These are phyloP conservation scores for Odonthalia washingtoniensis DNA, from an alignment of 31 red algal genomes.

Conservation along the genomic window DNA sequence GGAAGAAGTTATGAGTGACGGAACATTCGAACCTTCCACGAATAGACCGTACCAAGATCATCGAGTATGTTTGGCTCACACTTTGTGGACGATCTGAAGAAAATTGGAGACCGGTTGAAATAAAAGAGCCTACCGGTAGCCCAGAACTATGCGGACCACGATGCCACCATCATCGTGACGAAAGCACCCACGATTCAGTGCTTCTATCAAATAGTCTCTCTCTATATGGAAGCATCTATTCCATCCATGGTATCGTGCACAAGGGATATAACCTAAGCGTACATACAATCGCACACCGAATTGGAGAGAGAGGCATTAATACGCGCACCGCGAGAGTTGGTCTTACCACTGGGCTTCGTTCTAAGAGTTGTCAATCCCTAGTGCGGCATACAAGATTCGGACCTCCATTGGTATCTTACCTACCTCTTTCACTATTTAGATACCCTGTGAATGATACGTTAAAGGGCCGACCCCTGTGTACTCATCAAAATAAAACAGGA, in stretches of 20 bases:
- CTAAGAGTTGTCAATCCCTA: constrained; percentile 10
- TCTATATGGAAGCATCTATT: neutral
- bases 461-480: neutral
- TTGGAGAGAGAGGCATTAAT: neutral
- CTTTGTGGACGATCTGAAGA: neutral
- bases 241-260: neutral
- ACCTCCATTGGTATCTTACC: constrained; percentile 21
- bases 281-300: no score
- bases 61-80: neutral
- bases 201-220: neutral
- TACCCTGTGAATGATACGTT: no score
- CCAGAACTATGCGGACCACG: constrained; percentile 1
- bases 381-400: constrained; percentile 36
- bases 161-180: neutral
- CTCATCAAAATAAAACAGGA: neutral
- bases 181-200: neutral
- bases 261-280: no score
- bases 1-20: neutral
- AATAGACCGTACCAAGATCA: neutral
- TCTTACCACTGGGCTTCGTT: neutral
- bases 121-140: neutral
- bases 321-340: neutral
- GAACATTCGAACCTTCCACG: neutral
- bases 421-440: no score
- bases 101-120: neutral